Percentiles rank a stretch among this genome's conserved stretches.
phyloP scores from a whole-genome alignment of 1,139 yeast species.

The Taphrina betulina region DNA sequence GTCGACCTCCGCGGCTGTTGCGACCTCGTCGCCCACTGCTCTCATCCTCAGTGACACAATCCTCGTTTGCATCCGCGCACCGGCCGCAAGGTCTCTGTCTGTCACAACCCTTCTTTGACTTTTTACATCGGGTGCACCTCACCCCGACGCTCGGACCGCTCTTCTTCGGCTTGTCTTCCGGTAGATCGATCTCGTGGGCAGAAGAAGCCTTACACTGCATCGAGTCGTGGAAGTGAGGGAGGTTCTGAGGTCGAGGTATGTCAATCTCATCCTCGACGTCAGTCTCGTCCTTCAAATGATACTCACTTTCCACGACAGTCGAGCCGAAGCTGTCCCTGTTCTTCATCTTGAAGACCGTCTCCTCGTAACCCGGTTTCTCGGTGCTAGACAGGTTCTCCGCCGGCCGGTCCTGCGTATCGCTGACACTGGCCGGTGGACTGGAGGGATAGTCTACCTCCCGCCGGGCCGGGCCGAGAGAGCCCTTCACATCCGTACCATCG shows the following conservation, averaged over 20 bases:
- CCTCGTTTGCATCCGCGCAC: conserved; percentile 36
- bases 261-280: conserved; percentile 22
- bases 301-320: not conserved
- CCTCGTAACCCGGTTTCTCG: no score
- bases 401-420: conserved; percentile 15
- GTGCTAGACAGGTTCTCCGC: not conserved
- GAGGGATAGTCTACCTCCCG: conserved; percentile 28
- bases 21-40: conserved; percentile 31
- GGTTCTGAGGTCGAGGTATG: conserved; percentile 28
- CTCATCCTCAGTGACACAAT: conserved; percentile 35
- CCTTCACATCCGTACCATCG: conserved; percentile 5
- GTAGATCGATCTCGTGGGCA: not conserved
- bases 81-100: conserved; percentile 35
- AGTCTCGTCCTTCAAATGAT: conserved; percentile 20
- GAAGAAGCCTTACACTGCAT: not conserved
- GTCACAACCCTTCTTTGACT: conserved; percentile 35
- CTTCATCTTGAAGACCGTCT: not conserved
- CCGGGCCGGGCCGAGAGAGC: not conserved
- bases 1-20: conserved; percentile 28
- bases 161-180: conserved; percentile 22
- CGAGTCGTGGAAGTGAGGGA: conserved; percentile 22
- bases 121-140: conserved; percentile 35
- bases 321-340: conserved; percentile 3
- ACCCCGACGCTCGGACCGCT: conserved; percentile 28
- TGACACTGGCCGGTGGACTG: conserved; percentile 27